phyloP scores from a whole-genome alignment of 139 green algal genomes.

The Axilococcus clingmanii region DNA sequence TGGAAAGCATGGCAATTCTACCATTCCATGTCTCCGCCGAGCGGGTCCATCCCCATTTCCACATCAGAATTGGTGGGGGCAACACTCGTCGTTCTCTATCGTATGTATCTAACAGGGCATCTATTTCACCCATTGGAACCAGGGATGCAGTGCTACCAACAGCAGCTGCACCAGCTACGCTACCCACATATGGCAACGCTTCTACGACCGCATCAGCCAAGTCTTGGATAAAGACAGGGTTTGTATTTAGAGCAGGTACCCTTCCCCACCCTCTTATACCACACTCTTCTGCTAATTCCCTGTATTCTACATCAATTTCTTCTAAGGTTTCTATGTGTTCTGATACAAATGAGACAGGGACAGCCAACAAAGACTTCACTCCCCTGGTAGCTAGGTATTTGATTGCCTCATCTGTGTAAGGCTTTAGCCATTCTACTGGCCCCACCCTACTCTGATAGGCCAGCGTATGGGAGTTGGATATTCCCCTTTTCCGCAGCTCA shows the following conservation, averaged over 20 bases:
- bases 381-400: conserved; percentile 69
- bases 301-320: conserved; percentile 96
- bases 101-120: conserved; percentile 86
- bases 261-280: conserved; percentile 84
- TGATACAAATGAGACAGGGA: conserved; percentile 94
- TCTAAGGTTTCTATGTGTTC: conserved; percentile 99
- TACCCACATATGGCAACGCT: conserved; percentile 83
- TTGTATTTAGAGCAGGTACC: conserved; percentile 92
- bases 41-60: conserved; percentile 93
- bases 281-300: conserved; percentile 66
- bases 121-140: conserved; percentile 69
- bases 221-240: conserved; percentile 90
- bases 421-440: conserved; percentile 93
- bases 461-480: conserved; percentile 85
- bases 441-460: conserved; percentile 96
- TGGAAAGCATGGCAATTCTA: conserved; percentile 66
- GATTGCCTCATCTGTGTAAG: conserved; percentile 97
- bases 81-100: conserved; percentile 80
- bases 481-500: conserved; percentile 56
- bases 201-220: conserved; percentile 88
- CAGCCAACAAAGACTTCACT: conserved; percentile 73
- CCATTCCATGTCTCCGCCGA: conserved; percentile 90
- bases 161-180: conserved; percentile 33
- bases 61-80: conserved; percentile 67
- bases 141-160: conserved; percentile 39